Percentiles rank a stretch among this genome's conserved stretches.
Evolutionary conservation across 2,329 filamentous ascomycete genomes (phyloP).

Genomic region (Colletotrichum sidae): DNA sequence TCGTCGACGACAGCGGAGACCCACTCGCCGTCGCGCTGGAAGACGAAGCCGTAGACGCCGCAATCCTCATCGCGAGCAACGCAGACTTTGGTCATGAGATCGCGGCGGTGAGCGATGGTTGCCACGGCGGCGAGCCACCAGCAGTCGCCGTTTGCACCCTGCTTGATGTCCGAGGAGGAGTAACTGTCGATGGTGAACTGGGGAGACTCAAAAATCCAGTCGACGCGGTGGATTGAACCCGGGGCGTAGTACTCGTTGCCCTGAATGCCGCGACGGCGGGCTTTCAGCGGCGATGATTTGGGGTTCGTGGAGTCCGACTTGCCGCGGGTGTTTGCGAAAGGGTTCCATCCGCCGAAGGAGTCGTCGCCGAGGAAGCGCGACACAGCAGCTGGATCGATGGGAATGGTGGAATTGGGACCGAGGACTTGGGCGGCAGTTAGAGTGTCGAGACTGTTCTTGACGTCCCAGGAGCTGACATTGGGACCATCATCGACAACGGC

Average conservation of each 20-base stretch:
- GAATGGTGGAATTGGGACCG: slow-evolving; percentile 38
- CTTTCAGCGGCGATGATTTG: background rate
- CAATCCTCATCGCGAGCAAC: slow-evolving; percentile 74
- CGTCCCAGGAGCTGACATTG: slow-evolving; percentile 38
- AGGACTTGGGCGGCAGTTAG: slow-evolving; percentile 40
- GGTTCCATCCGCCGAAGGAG: background rate
- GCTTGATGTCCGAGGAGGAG: slow-evolving; percentile 55
- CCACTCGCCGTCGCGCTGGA: slow-evolving; percentile 79
- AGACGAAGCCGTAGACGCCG: slow-evolving; percentile 80
- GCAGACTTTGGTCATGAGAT: slow-evolving; percentile 74
- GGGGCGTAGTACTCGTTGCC: slow-evolving; percentile 42
- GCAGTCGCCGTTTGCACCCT: slow-evolving; percentile 71
- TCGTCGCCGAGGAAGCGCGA: slow-evolving; percentile 37
- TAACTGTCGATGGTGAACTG: slow-evolving; percentile 55
- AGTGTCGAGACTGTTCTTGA: slow-evolving; percentile 41
- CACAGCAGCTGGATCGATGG: slow-evolving; percentile 39
- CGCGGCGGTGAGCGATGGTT: slow-evolving; percentile 74
- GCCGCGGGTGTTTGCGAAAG: slow-evolving; percentile 1
- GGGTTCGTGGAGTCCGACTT: background rate
- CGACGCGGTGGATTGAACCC: slow-evolving; percentile 55
- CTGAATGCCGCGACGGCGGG: slow-evolving; percentile 29
- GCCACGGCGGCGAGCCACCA: slow-evolving; percentile 79
- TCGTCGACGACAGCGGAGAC: slow-evolving; percentile 79
- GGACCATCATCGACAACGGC: slow-evolving; percentile 18
- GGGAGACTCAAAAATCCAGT: slow-evolving; percentile 56